A percentile compares a stretch with the other conserved stretches of the same genome.
phyloP scores from a whole-genome alignment of 768 basidiomycete species.

The Cystofilobasidium capitatum region DNA sequence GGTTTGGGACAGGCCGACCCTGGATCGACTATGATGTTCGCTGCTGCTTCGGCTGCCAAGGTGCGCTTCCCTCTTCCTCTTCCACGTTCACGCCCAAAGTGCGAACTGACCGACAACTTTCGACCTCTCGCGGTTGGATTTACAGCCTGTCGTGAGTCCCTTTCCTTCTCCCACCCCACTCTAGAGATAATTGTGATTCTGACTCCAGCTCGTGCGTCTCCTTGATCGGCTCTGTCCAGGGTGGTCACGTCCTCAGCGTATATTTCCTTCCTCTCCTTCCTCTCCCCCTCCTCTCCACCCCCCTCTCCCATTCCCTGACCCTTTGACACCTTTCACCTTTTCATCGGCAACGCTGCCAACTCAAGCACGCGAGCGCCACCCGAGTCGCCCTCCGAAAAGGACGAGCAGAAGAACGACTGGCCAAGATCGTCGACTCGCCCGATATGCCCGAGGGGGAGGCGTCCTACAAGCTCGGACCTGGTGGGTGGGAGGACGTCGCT shows the following conservation, averaged over 20 bases:
- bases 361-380: slow-evolving; percentile 20
- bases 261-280: neutral
- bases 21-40: slow-evolving; percentile 27
- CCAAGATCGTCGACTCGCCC: slow-evolving; percentile 20
- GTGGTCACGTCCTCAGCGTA: slow-evolving; percentile 16
- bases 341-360: neutral
- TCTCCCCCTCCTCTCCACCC: neutral
- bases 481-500: slow-evolving; percentile 6
- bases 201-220: slow-evolving; percentile 7
- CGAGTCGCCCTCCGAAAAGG: slow-evolving; percentile 25
- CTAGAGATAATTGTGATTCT: neutral
- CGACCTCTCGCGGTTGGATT: too few species aligned
- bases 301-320: neutral
- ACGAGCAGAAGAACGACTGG: slow-evolving; percentile 20
- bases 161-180: neutral
- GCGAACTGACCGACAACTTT: too few species aligned
- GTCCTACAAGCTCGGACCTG: slow-evolving; percentile 11
- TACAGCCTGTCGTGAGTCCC: neutral
- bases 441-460: slow-evolving; percentile 25
- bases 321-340: too few species aligned
- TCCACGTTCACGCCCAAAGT: too few species aligned
- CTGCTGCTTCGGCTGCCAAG: slow-evolving; percentile 23
- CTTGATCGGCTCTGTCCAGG: too few species aligned
- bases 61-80: neutral
- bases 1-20: slow-evolving; percentile 24